Conservation (phyloP, 2,329 filamentous ascomycete species). For the Acephala macrosclerotiorum region DNA sequence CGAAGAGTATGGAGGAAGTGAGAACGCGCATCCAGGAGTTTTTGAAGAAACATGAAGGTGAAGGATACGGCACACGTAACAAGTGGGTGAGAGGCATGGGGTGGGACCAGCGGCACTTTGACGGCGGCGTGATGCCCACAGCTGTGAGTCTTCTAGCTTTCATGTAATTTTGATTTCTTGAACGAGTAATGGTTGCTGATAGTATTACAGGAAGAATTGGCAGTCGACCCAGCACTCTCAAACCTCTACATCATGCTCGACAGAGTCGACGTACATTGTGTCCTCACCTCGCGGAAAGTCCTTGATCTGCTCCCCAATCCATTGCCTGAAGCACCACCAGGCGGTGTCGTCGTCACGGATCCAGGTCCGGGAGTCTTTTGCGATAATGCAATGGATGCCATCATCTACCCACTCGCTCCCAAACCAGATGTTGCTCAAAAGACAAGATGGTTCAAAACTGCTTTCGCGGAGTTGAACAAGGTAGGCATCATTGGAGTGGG, state of each 20-base stretch:
- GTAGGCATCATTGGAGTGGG: constrained; percentile 74
- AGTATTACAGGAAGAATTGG: constrained; percentile 57
- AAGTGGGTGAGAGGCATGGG: constrained; percentile 73
- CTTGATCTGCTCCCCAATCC: constrained; percentile 63
- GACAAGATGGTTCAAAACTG: constrained; percentile 61
- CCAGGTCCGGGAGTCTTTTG: constrained; percentile 75
- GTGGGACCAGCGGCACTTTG: constrained; percentile 74
- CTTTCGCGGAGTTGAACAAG: constrained; percentile 68
- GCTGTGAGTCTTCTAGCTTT: constrained; percentile 46
- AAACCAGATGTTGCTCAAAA: constrained; percentile 61
- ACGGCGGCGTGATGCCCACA: constrained; percentile 65
- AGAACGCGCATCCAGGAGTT: constrained; percentile 60
- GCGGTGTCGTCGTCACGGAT: constrained; percentile 67
- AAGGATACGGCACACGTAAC: constrained; percentile 54
- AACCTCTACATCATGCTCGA: constrained; percentile 73
- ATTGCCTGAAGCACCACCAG: constrained; percentile 58
- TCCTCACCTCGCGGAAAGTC: constrained; percentile 72
- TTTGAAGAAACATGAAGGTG: constrained; percentile 54
- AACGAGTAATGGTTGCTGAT: constrained; percentile 5
- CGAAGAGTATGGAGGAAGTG: constrained; percentile 61
- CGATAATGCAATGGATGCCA: constrained; percentile 72
- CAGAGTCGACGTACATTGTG: constrained; percentile 73
- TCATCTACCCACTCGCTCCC: constrained; percentile 64
- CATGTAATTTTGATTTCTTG: constrained; percentile 44
- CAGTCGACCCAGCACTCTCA: constrained; percentile 57